Evolutionary conservation across 2,329 filamentous ascomycete species (phyloP).

Genomic region (Cytospora schulzeri): DNA sequence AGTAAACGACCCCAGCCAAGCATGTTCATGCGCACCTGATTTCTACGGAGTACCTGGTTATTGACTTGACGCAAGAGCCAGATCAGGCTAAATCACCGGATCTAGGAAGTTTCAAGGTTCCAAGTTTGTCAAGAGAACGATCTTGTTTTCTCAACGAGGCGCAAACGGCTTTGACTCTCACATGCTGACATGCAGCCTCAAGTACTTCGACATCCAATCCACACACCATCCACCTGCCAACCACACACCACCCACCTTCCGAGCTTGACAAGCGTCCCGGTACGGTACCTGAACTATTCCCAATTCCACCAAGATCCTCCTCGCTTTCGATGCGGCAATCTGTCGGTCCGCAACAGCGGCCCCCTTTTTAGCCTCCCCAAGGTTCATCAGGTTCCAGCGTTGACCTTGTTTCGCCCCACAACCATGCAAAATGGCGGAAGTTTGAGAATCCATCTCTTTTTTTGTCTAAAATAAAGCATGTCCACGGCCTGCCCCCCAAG

Average conservation of each 20-base stretch:
- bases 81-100: not conserved
- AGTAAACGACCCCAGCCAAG: not conserved
- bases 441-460: not conserved
- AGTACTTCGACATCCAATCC: not conserved
- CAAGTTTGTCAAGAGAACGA: not conserved
- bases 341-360: slow-evolving; percentile 2
- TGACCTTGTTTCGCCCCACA: not conserved
- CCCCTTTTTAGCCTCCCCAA: not conserved
- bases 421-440: not conserved
- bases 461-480: not conserved
- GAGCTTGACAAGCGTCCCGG: not conserved
- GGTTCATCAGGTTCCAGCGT: not conserved
- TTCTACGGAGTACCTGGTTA: not conserved
- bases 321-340: slow-evolving; percentile 11
- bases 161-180: not conserved
- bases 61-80: not conserved
- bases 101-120: too few species aligned
- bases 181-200: not conserved
- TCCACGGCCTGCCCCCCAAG: not conserved
- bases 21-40: not conserved
- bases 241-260: not conserved
- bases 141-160: not conserved
- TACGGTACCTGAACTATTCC: slow-evolving; percentile 18
- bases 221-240: not conserved
- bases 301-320: slow-evolving; percentile 7